Conservation (phyloP, 495 filamentous ascomycete genomes). For the Daldinia concentrica region DNA sequence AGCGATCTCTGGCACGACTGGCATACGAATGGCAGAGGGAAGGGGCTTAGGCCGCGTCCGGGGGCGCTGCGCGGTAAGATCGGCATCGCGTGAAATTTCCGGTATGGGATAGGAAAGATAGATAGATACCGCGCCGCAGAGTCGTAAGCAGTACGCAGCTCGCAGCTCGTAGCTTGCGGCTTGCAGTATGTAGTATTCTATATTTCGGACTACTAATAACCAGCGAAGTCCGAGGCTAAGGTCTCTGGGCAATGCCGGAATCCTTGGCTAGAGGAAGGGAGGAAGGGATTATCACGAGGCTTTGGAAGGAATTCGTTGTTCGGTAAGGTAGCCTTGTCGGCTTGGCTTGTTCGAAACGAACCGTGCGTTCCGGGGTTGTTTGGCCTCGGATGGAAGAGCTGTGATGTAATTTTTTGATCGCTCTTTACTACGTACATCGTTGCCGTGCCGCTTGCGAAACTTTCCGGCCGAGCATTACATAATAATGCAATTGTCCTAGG, state of each 20-base stretch:
- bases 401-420: conserved; percentile 27
- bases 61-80: conserved; percentile 9
- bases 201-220: background rate
- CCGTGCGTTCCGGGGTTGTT: conserved; percentile 20
- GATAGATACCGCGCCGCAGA: background rate
- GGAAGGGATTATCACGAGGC: background rate
- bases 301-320: background rate
- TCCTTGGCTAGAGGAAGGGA: background rate
- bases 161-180: no score
- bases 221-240: background rate
- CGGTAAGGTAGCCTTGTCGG: conserved; percentile 1
- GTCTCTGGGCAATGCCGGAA: background rate
- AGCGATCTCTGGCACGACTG: conserved; percentile 37
- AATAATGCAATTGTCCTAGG: background rate
- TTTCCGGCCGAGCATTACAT: background rate
- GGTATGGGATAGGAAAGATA: background rate
- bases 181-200: background rate
- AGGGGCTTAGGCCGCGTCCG: background rate
- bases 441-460: background rate
- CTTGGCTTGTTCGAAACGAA: background rate
- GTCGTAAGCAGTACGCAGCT: background rate
- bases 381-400: conserved; percentile 1
- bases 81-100: background rate
- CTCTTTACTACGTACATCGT: background rate
- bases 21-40: conserved; percentile 38